Evolutionary conservation across 495 filamentous ascomycete species (phyloP).

Genomic region (Penicillium fimorum): DNA sequence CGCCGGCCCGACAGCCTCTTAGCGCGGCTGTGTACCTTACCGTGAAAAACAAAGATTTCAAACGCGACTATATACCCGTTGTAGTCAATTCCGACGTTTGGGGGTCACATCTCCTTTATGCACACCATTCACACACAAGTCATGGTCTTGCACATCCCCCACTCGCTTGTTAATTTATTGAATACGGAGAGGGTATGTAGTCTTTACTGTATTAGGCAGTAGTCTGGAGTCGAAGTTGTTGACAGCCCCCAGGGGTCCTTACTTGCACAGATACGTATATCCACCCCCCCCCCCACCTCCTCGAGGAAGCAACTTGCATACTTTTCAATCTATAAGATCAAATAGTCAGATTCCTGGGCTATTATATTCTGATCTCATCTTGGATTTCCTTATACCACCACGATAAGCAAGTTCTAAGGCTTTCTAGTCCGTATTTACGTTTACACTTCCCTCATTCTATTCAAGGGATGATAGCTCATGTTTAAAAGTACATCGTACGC

Average conservation of each 20-base stretch:
- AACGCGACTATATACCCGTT: conserved; percentile 1
- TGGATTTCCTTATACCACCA: neutral
- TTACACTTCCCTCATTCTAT: neutral
- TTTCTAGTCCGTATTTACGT: neutral
- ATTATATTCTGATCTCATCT: neutral
- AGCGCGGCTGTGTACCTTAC: conserved; percentile 4
- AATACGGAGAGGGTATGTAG: neutral
- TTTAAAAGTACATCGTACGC: conserved; percentile 1
- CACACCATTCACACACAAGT: conserved; percentile 1
- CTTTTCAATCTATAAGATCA: neutral
- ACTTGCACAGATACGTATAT: too few species aligned
- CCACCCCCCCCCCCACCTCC: neutral
- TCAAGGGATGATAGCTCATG: neutral
- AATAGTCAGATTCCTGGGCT: neutral
- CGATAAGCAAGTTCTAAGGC: neutral
- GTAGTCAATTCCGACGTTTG: conserved; percentile 2
- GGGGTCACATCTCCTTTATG: conserved; percentile 4
- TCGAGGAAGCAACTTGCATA: neutral
- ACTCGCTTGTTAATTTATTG: neutral
- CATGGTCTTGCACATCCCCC: neutral
- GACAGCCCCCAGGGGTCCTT: neutral
- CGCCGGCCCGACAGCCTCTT: neutral
- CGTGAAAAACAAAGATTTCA: neutral
- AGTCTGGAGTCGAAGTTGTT: neutral
- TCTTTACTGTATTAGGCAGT: neutral